Evolutionary conservation across 108 stramenopile species (phyloP), one percentile per base, ranked within the genome.

Genomic region (Cylindrotheca closterium): DNA sequence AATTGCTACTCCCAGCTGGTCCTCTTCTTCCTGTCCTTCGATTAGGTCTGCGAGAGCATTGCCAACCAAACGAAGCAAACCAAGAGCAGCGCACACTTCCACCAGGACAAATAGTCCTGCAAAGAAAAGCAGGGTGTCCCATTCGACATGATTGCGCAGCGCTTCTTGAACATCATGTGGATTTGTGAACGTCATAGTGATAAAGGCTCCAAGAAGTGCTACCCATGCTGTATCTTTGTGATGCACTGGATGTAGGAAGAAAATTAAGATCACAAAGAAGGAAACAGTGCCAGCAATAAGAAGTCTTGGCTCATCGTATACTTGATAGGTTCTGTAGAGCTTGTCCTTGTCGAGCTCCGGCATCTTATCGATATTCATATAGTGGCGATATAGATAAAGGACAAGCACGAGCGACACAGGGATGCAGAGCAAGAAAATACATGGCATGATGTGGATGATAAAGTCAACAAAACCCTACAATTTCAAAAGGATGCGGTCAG

Each of bases 221-320:
- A 86, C 75, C 85, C 85, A 86, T 29, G 81, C 79, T 1, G 85
- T 86, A 60, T 83, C 82, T 54, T 82, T 82, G 78, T 86, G 85
- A 53, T 86, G 85, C 1, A 86, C 54, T 56, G 82, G 81, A 48
- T 86, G 82, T 26, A 86, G 67, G 67, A 86, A 86, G 67, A 86
- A 86, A 56, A 83, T 60, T 1, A 86, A 30, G 33, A 86, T 79
- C 25, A 83, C 77, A 30, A 80, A 77, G 60, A 75, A 78, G 0
- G 75, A 71, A 1, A 52, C 32, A 23, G 77, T 80, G 4, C 79
- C 79, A 25, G 82, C 76, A 65, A 80, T 80, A 15, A 80, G 52
- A 3, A 73, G 34, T 7, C 71, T 29, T 7, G 82, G 79, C 51
- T 80, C 73, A 50, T 84, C 79, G 49, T 84, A 80, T 30, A 80